These are phyloP conservation scores for Lactifluus subvellereus DNA, from an alignment of 768 basidiomycete genomes.

Conservation along the genomic window DNA sequence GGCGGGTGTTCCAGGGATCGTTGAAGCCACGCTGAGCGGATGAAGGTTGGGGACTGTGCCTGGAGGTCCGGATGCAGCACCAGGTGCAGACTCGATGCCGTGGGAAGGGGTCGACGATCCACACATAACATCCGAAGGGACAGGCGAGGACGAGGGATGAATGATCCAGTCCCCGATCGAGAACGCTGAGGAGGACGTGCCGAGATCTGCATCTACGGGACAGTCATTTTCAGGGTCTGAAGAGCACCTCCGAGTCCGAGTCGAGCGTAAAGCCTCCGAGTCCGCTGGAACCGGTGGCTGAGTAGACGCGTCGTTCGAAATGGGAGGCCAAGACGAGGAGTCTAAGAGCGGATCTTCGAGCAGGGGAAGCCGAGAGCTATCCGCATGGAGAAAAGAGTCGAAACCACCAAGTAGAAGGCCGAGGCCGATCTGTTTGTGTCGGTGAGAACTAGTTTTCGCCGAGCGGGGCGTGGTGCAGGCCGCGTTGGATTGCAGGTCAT, in stretches of 20 bases:
- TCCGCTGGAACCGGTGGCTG: not conserved
- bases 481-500: slow-evolving; percentile 18
- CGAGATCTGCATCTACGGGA: not conserved
- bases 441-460: not conserved
- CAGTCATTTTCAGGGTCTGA: not conserved
- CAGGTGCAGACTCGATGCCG: not conserved
- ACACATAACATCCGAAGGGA: not conserved
- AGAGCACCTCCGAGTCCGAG: not conserved
- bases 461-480: slow-evolving; percentile 2
- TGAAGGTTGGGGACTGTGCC: not conserved
- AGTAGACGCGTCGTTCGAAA: not conserved
- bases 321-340: not conserved
- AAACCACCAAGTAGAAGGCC: slow-evolving; percentile 14
- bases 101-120: not conserved
- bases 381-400: not conserved
- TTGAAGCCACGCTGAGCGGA: not conserved
- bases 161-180: slow-evolving; percentile 21
- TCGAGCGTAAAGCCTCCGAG: not conserved
- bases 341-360: slow-evolving; percentile 1
- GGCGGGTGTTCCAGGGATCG: not conserved
- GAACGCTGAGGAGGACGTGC: slow-evolving; percentile 13
- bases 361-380: not conserved
- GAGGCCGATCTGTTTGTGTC: slow-evolving; percentile 16
- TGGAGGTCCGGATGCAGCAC: not conserved
- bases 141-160: slow-evolving; percentile 11